Evolutionary conservation across 768 basidiomycete genomes (phyloP).

Genomic region (Boletus huronensis): DNA sequence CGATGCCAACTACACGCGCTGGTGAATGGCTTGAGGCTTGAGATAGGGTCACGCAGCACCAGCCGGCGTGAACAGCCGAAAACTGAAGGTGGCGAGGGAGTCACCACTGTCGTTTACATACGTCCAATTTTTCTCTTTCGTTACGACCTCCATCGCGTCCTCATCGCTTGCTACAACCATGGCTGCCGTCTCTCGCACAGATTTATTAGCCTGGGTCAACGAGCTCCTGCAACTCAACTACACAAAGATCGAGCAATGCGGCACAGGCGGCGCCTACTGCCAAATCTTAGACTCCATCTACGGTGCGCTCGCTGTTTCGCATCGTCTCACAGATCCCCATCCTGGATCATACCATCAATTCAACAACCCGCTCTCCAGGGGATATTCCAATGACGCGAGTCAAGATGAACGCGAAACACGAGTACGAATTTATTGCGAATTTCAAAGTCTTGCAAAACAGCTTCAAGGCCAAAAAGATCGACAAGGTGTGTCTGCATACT

Average conservation of each 20-base stretch:
- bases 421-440: slow-evolving; percentile 94
- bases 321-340: slow-evolving; percentile 19
- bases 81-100: slow-evolving; percentile 6
- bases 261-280: slow-evolving; percentile 89
- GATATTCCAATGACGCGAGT: slow-evolving; percentile 89
- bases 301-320: slow-evolving; percentile 45
- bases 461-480: slow-evolving; percentile 91
- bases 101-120: not conserved
- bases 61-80: not conserved
- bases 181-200: slow-evolving; percentile 72
- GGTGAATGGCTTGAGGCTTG: not conserved
- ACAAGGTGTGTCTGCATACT: slow-evolving; percentile 58
- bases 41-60: not conserved
- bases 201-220: slow-evolving; percentile 91
- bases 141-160: slow-evolving; percentile 2
- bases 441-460: slow-evolving; percentile 92
- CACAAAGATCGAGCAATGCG: slow-evolving; percentile 91
- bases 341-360: slow-evolving; percentile 7
- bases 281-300: slow-evolving; percentile 95
- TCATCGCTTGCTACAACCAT: slow-evolving; percentile 32
- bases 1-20: not conserved
- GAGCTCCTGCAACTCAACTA: slow-evolving; percentile 88
- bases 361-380: slow-evolving; percentile 43
- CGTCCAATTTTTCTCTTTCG: slow-evolving; percentile 1
- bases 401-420: slow-evolving; percentile 94